Conservation (phyloP, 106 monocot species). For the Dendrobium chrysotoxum region DNA sequence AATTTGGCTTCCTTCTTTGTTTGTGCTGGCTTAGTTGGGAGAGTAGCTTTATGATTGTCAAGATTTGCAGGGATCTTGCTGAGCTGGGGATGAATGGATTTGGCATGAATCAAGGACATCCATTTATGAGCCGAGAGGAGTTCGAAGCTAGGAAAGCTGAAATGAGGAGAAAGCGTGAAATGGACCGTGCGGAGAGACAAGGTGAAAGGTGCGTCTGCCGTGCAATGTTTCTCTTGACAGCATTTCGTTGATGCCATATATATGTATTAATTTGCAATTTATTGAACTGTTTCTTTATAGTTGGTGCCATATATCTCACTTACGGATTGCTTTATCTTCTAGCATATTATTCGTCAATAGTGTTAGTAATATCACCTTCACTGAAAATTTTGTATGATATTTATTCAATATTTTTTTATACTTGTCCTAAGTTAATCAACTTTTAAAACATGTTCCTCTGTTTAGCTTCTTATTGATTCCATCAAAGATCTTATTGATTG, state of each 20-base stretch:
- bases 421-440: too few species aligned
- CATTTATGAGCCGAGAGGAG: slow-evolving; percentile 52
- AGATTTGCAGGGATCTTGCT: slow-evolving; percentile 49
- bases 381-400: too few species aligned
- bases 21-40: neutral
- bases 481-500: too few species aligned
- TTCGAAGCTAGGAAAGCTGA: slow-evolving; percentile 67
- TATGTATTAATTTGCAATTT: neutral
- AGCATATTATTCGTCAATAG: too few species aligned
- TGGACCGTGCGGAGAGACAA: slow-evolving; percentile 25
- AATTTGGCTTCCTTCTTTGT: neutral
- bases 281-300: neutral
- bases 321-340: too few species aligned
- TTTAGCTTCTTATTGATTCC: too few species aligned
- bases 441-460: too few species aligned
- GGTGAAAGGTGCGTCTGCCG: slow-evolving; percentile 44
- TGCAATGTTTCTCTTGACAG: neutral
- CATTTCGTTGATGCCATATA: neutral
- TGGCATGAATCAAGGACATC: slow-evolving; percentile 49
- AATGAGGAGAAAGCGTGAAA: slow-evolving; percentile 45
- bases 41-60: neutral
- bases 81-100: slow-evolving; percentile 48
- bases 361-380: too few species aligned
- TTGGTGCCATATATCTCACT: too few species aligned
- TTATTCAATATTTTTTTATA: too few species aligned